Conservation (phyloP, 2,329 filamentous ascomycete species). For the Alternaria sp. region DNA sequence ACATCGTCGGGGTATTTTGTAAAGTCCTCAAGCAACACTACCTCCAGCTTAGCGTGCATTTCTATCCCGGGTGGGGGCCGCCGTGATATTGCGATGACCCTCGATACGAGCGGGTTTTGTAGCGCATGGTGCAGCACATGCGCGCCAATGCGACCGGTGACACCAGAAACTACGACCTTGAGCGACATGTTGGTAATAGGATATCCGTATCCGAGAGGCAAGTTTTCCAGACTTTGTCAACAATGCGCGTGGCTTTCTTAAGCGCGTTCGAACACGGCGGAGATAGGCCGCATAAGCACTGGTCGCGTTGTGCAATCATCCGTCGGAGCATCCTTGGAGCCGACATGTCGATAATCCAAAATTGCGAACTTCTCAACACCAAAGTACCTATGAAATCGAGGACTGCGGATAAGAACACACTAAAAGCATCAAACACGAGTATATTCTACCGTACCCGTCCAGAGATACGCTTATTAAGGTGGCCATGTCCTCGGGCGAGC, state of each 20-base stretch:
- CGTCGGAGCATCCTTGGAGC: conserved; percentile 6
- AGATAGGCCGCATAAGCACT: conserved; percentile 23
- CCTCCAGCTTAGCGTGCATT: conserved; percentile 13
- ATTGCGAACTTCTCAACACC: not conserved
- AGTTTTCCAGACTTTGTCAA: not conserved
- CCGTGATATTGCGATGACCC: conserved; percentile 19
- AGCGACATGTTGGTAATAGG: conserved; percentile 16
- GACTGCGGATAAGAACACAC: not conserved
- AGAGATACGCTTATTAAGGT: not conserved
- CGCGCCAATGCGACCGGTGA: conserved; percentile 17
- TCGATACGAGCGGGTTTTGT: conserved; percentile 13
- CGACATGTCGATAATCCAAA: not conserved
- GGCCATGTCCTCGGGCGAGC: not conserved
- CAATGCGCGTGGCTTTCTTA: conserved; percentile 9
- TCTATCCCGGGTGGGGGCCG: conserved; percentile 14
- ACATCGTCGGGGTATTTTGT: conserved; percentile 17
- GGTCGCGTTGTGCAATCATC: conserved; percentile 5
- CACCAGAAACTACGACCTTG: conserved; percentile 18
- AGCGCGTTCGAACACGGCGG: conserved; percentile 17
- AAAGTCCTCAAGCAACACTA: conserved; percentile 22
- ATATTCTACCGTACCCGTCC: not conserved
- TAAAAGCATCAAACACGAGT: not conserved
- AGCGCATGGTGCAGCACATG: conserved; percentile 18
- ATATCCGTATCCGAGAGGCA: not conserved
- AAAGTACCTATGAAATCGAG: not conserved